These are phyloP conservation scores for Bryoglossum gracile DNA, from an alignment of 495 filamentous ascomycete species.

Conservation along the genomic window DNA sequence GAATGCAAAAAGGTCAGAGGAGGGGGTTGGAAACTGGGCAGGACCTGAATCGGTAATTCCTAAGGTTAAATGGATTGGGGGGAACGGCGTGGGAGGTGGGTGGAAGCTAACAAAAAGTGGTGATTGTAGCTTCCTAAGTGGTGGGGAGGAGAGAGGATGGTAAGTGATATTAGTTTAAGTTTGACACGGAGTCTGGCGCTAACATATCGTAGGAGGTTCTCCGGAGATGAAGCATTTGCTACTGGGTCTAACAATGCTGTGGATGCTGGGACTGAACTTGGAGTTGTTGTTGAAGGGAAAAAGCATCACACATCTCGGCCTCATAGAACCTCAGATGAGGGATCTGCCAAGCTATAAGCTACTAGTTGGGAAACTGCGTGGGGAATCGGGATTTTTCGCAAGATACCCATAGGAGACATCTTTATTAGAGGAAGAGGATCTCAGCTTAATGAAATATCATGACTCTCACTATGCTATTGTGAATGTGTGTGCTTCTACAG, in stretches of 20 bases:
- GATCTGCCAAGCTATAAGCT: too few species aligned
- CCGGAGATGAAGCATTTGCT: conserved; percentile 65
- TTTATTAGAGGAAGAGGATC: too few species aligned
- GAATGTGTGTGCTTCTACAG: too few species aligned
- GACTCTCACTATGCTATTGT: too few species aligned
- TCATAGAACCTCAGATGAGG: too few species aligned
- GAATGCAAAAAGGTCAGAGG: conserved; percentile 23
- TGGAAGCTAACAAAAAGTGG: conserved; percentile 78
- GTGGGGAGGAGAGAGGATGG: conserved; percentile 86
- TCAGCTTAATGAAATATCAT: too few species aligned
- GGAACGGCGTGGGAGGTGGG: conserved; percentile 65
- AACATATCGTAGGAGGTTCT: conserved; percentile 52
- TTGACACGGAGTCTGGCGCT: conserved; percentile 7
- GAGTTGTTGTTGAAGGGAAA: conserved; percentile 29
- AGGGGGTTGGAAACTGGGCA: conserved; percentile 25
- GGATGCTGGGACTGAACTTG: conserved; percentile 29
- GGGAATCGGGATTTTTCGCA: too few species aligned
- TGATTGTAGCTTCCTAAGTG: conserved; percentile 70
- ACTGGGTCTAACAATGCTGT: conserved; percentile 18
- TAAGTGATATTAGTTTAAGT: conserved; percentile 39
- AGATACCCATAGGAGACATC: too few species aligned
- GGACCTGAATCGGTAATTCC: conserved; percentile 36
- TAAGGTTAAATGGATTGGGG: conserved; percentile 47
- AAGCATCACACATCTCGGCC: too few species aligned
- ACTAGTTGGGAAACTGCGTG: too few species aligned